phyloP scores from a whole-genome alignment of 371 early-diverging fungal genomes.

The Phascolomyces articulosus region DNA sequence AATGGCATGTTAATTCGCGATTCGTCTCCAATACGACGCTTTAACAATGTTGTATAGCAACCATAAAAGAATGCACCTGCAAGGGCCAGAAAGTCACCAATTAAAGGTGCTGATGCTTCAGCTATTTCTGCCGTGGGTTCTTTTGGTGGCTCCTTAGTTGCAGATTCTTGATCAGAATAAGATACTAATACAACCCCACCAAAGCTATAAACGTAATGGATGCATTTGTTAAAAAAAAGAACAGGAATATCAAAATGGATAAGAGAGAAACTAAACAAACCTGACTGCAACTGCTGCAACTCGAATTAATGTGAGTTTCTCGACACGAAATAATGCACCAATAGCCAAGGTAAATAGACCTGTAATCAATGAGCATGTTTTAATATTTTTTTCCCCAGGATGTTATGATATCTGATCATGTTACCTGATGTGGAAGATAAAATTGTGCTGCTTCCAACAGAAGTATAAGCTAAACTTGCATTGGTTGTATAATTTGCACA shows the following conservation, averaged over 20 bases:
- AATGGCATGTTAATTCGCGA: constrained; percentile 73
- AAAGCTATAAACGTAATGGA: constrained; percentile 36
- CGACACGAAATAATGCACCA: constrained; percentile 69
- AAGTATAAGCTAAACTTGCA: constrained; percentile 77
- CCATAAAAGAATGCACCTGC: constrained; percentile 81
- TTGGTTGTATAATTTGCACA: constrained; percentile 78
- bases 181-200: constrained; percentile 64
- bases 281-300: constrained; percentile 60
- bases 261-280: no score
- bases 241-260: neutral
- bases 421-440: constrained; percentile 67
- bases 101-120: constrained; percentile 26
- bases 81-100: constrained; percentile 76
- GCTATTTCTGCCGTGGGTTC: constrained; percentile 1
- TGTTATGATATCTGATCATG: neutral
- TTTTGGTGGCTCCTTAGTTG: neutral
- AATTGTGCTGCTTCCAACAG: constrained; percentile 84
- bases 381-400: no score
- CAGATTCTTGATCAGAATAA: constrained; percentile 36
- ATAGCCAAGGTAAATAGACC: constrained; percentile 77
- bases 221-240: neutral
- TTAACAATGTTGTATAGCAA: constrained; percentile 77
- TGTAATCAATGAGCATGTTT: neutral
- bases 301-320: constrained; percentile 58
- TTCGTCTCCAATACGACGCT: constrained; percentile 72